Conservation (phyloP, 2,329 filamentous ascomycete genomes). For the Polytolypa hystricis region DNA sequence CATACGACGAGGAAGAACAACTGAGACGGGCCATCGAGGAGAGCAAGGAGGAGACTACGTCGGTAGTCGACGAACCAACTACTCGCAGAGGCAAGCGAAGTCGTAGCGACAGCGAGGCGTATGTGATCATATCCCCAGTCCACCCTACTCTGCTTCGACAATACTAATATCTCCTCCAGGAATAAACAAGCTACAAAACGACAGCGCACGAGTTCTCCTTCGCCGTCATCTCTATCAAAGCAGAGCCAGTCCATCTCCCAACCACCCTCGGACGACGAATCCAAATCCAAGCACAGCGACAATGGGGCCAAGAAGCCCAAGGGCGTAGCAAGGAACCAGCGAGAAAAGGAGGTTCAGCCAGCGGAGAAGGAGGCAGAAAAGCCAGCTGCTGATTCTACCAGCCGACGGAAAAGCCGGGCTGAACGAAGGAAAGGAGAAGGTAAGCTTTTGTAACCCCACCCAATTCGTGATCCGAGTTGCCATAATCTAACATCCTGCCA, state of each 20-base stretch:
- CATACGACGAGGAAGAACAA: conserved; percentile 90
- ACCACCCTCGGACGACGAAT: conserved; percentile 56
- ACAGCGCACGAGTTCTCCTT: conserved; percentile 70
- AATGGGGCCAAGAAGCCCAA: conserved; percentile 47
- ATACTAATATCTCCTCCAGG: conserved; percentile 39
- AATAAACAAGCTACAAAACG: conserved; percentile 63
- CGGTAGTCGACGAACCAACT: conserved; percentile 42
- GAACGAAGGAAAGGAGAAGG: conserved; percentile 74
- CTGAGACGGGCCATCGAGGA: conserved; percentile 84
- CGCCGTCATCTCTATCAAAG: conserved; percentile 47
- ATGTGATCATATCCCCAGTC: conserved; percentile 32
- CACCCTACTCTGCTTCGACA: background rate
- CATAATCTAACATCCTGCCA: too few species aligned
- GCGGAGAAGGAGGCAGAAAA: conserved; percentile 59
- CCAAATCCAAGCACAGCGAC: conserved; percentile 26
- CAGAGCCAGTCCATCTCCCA: conserved; percentile 36
- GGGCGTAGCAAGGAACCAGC: conserved; percentile 43
- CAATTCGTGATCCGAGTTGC: too few species aligned
- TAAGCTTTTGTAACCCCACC: conserved; percentile 37
- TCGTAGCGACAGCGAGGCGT: conserved; percentile 92
- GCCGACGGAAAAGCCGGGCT: conserved; percentile 68
- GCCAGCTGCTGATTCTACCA: conserved; percentile 61
- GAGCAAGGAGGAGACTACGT: conserved; percentile 68
- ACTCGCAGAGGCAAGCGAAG: conserved; percentile 66
- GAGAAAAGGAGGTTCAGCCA: conserved; percentile 38